A percentile compares a stretch with the other conserved stretches of the same genome.
Conservation (phyloP, 805 yeast genomes). For the Candida sphagnicola region DNA sequence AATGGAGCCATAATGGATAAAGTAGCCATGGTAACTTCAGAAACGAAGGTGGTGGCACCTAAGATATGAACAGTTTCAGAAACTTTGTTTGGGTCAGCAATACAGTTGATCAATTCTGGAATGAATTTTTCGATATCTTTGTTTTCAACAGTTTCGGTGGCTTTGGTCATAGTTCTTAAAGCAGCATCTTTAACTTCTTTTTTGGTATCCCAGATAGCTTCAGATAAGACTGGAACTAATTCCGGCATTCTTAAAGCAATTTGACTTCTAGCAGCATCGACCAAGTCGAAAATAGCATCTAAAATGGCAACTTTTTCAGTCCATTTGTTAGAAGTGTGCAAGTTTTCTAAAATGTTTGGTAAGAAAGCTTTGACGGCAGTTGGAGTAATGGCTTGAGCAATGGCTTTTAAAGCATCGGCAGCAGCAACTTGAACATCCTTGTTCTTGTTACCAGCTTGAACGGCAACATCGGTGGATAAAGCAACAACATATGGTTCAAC, state of each 20-base stretch:
- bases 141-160: slow-evolving; percentile 97
- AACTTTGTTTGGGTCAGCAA: slow-evolving; percentile 93
- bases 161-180: slow-evolving; percentile 88
- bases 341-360: slow-evolving; percentile 70
- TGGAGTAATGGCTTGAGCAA: slow-evolving; percentile 85
- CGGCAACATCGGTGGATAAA: slow-evolving; percentile 65
- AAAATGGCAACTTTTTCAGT: slow-evolving; percentile 93
- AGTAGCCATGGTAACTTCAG: slow-evolving; percentile 99
- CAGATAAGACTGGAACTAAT: slow-evolving; percentile 96
- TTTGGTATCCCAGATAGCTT: slow-evolving; percentile 99
- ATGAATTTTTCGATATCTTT: slow-evolving; percentile 99
- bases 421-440: slow-evolving; percentile 72
- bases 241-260: slow-evolving; percentile 99
- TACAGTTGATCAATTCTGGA: slow-evolving; percentile 95
- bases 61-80: slow-evolving; percentile 98
- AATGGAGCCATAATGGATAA: slow-evolving; percentile 99
- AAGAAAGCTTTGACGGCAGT: slow-evolving; percentile 85
- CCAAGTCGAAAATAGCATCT: slow-evolving; percentile 80
- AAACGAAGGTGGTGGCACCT: slow-evolving; percentile 99
- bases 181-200: slow-evolving; percentile 97
- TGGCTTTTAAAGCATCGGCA: slow-evolving; percentile 67
- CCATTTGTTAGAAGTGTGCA: slow-evolving; percentile 85
- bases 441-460: slow-evolving; percentile 89
- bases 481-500: slow-evolving; percentile 94
- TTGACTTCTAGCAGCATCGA: slow-evolving; percentile 92